A percentile compares a stretch with the other conserved stretches of the same genome.
Evolutionary conservation across 208 protist species (phyloP).

Genomic region (Endotrypanum monterogeii): DNA sequence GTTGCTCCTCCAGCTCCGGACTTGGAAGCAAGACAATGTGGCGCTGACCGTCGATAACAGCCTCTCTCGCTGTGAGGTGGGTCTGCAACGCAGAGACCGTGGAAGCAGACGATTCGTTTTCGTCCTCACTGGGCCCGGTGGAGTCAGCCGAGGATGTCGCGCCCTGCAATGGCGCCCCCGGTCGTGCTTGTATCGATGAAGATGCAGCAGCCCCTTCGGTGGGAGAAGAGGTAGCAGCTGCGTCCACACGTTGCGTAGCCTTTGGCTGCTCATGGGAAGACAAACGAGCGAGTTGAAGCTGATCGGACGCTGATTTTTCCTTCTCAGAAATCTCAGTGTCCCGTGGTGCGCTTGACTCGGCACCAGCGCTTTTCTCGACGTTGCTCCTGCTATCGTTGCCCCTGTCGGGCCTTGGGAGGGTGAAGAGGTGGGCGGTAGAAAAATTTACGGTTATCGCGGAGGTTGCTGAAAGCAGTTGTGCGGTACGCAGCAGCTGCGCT

Average conservation of each 20-base stretch:
- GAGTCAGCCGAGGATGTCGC: background rate
- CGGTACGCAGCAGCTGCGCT: slow-evolving; percentile 50
- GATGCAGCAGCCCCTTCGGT: background rate
- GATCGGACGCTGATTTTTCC: background rate
- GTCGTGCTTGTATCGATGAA: background rate
- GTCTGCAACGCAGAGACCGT: slow-evolving; percentile 20
- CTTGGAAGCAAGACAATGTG: slow-evolving; percentile 64
- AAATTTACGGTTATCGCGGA: slow-evolving; percentile 55
- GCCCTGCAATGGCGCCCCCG: background rate
- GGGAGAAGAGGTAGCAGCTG: background rate
- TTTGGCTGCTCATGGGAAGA: background rate
- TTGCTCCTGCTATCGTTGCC: background rate
- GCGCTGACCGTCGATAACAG: slow-evolving; percentile 55
- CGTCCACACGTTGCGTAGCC: background rate
- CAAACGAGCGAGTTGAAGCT: background rate
- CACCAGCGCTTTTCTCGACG: background rate
- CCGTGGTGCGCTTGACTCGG: background rate
- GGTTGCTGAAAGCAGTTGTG: slow-evolving; percentile 58
- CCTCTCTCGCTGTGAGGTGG: slow-evolving; percentile 45
- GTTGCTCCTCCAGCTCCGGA: slow-evolving; percentile 42
- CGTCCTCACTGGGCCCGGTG: background rate
- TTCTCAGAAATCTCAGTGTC: background rate
- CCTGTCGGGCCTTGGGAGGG: background rate
- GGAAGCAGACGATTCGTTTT: background rate
- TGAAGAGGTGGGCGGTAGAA: slow-evolving; percentile 57